Evolutionary conservation across 495 filamentous ascomycete species (phyloP), one percentile per base, ranked within the genome.

Genomic region (Talaromyces proteolyticus): DNA sequence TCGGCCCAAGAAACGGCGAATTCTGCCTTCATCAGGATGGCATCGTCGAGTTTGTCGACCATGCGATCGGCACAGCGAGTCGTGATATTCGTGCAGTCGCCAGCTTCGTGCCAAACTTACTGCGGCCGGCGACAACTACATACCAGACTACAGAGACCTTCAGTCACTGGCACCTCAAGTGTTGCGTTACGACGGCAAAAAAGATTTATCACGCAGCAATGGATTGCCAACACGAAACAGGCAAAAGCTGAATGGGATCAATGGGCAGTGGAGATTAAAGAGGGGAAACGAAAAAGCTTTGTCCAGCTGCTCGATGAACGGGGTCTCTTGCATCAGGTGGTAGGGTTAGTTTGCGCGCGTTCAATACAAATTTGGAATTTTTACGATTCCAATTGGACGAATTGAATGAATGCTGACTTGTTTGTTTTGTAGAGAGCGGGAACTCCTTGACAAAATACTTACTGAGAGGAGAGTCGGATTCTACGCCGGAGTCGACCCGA

Each of bases 401-500:
- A 7, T n/a, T n/a, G n/a, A 19, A 45, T 23, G 29, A 10, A 50
- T 47, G 26, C 43, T 57, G 46, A 52, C 29, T 51, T 42, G n/a
- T 2, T 42, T 60, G 40, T 46, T 26, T 23, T 50, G 39, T 46
- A 84, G 76, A 18, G 74, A 71, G 59, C 78, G 84, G 18, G 76
- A 86, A 8, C 69, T 77, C n/a, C 74, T 97, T 25, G 75, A 89
- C 38, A 72, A 74, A 43, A 61, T 94, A 8, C 78, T 96, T 66
- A 84, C 76, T 6, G 63, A 73, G 29, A 85, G 84, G 59, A 75
- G 86, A 51, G 76, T 87, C 48, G 88, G 87, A 24, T 82, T 83
- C 44, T 99, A 99, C 60, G 86, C 87, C 36, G 93, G 93, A 50
- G 77, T 99, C 43, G 93, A 99, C 57, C 91, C 93, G 11, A 96